Conservation (phyloP, 495 filamentous ascomycete species). For the Neurospora sp. region DNA sequence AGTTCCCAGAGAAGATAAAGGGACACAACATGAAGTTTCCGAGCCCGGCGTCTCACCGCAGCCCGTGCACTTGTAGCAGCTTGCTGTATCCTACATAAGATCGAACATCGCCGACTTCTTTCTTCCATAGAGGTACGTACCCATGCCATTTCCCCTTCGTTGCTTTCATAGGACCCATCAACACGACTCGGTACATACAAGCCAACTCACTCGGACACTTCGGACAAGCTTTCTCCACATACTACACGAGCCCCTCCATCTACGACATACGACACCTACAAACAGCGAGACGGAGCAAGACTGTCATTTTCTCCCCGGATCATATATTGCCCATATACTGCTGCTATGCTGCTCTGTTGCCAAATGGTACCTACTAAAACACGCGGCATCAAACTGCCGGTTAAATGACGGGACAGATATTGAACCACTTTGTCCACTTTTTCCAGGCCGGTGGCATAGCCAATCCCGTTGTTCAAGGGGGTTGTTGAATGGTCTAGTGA, state of each 20-base stretch:
- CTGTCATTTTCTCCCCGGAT: not conserved
- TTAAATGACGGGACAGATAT: not conserved
- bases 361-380: not conserved
- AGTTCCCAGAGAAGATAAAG: not conserved
- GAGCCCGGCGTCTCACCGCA: not conserved
- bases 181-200: not conserved
- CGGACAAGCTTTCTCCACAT: not conserved
- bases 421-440: not conserved
- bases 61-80: not conserved
- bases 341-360: not conserved
- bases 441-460: not conserved
- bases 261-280: not conserved
- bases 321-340: not conserved
- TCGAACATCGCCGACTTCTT: not conserved
- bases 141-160: not conserved
- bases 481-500: not conserved
- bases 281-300: not conserved
- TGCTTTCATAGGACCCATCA: not conserved
- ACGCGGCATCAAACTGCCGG: not conserved
- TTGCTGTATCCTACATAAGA: not conserved
- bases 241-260: not conserved
- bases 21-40: not conserved
- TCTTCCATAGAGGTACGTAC: not conserved
- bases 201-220: not conserved
- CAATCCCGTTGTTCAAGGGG: not conserved